These are phyloP conservation scores for Globisporangium takayamanum DNA, from an alignment of 352 stramenopile species.

Conservation along the genomic window DNA sequence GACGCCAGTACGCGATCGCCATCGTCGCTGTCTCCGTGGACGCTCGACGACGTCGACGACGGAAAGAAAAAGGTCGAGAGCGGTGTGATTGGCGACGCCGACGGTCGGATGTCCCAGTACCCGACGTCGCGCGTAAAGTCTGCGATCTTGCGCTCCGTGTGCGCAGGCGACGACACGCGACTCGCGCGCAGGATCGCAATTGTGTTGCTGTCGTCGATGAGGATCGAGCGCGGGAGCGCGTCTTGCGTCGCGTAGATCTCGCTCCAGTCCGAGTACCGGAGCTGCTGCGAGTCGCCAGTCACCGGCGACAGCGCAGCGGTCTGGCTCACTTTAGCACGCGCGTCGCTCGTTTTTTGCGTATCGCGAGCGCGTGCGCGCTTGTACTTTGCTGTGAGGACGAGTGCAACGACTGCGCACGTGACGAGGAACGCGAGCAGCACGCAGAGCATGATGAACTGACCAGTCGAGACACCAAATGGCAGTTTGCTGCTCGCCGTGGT, in stretches of 20 bases:
- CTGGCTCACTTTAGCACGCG: conserved; percentile 11
- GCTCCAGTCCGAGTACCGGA: conserved; percentile 37
- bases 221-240: conserved; percentile 23
- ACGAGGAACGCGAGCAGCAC: conserved; percentile 19
- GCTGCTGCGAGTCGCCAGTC: conserved; percentile 19
- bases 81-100: conserved; percentile 43
- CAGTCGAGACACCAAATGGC: conserved; percentile 14
- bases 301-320: conserved; percentile 7
- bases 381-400: conserved; percentile 14
- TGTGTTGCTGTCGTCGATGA: conserved; percentile 32
- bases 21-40: conserved; percentile 4
- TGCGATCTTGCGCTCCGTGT: conserved; percentile 26
- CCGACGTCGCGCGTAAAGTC: conserved; percentile 45
- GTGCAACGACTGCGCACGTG: conserved; percentile 10
- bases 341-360: conserved; percentile 2
- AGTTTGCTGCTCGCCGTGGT: neutral
- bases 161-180: conserved; percentile 24
- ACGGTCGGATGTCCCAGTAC: conserved; percentile 39
- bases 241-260: conserved; percentile 41
- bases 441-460: conserved; percentile 22
- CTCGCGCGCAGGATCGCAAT: conserved; percentile 47
- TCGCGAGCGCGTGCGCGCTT: conserved; percentile 6
- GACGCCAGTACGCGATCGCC: conserved; percentile 6
- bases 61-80: conserved; percentile 31
- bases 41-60: conserved; percentile 7